Conservation (phyloP, 352 stramenopile genomes). For the Detonula confervacea region DNA sequence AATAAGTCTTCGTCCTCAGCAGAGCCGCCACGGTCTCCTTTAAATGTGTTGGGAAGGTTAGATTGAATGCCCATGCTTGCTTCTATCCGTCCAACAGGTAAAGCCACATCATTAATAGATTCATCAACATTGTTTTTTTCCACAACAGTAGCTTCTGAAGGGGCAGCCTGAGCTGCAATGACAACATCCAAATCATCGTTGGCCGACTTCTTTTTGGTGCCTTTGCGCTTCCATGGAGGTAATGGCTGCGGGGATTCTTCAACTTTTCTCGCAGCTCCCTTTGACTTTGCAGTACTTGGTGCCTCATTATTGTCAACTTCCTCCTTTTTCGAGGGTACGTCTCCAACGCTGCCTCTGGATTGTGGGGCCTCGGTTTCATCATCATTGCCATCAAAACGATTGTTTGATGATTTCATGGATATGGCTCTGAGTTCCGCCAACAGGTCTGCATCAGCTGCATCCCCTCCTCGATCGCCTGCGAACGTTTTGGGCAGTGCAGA, state of each 20-base stretch:
- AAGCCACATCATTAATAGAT: not conserved
- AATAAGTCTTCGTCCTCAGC: slow-evolving; percentile 52
- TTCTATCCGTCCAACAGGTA: not conserved
- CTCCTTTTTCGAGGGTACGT: too few species aligned
- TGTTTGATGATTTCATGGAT: slow-evolving; percentile 47
- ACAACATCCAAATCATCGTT: not conserved
- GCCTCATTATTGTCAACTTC: too few species aligned
- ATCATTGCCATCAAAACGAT: slow-evolving; percentile 57
- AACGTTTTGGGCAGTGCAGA: slow-evolving; percentile 47
- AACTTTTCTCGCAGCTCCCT: not conserved
- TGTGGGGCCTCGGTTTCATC: too few species aligned
- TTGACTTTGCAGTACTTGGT: slow-evolving; percentile 5
- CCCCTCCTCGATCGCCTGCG: slow-evolving; percentile 53
- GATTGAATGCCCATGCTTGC: slow-evolving; percentile 25
- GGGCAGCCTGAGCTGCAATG: not conserved
- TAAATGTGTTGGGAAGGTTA: slow-evolving; percentile 41
- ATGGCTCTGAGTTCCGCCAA: slow-evolving; percentile 62
- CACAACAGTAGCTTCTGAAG: not conserved
- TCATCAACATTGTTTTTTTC: not conserved
- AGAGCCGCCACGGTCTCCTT: slow-evolving; percentile 45
- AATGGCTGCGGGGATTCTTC: not conserved
- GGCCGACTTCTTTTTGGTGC: not conserved
- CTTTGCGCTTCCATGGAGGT: slow-evolving; percentile 13
- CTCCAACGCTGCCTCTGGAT: too few species aligned
- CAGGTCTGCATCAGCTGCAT: slow-evolving; percentile 64